Evolutionary conservation across 495 filamentous ascomycete species (phyloP), one percentile per base, ranked within the genome.

Genomic region (Penicillium antarcticum): DNA sequence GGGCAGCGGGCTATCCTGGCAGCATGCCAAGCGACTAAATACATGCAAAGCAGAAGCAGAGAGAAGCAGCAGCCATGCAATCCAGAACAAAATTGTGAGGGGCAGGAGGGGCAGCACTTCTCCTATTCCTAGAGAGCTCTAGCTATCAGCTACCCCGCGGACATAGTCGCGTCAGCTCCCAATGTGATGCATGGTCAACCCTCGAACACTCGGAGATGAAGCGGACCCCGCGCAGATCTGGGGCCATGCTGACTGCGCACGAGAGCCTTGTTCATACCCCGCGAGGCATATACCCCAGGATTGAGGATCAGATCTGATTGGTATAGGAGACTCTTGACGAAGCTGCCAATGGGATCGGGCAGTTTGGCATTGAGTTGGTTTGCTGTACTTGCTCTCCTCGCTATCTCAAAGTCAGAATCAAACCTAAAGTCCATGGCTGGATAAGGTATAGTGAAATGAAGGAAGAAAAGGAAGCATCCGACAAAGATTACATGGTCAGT

Each of bases 91-190:
- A 7, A 29, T 29, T 7, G 18, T 32, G 36, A 49, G 13, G 23
- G 19, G 23, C 19, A 9, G 23, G 46, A 49, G 37, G 37, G 47
- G 47, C 14, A 40, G 6, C 12, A 18, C 36, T 6, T 41, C 32
- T 31, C 26, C 37, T 37, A 32, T 33, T 31, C 26, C 37, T 29
- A 23, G n/a, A 34, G 46, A 48, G 46, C 46, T 42, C 19, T 12
- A 42, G 37, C 29, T 49, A 49, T 37, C 14, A 42, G 37, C 29
- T 41, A 49, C 47, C 47, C 47, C 47, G 38, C 47, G 37, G 33
- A 9, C 26, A n/a, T n/a, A 8, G 26, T 19, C 13, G 37, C 38
- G 36, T 41, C 46, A 49, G 29, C 38, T 49, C 36, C 33, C 18
- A 34, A 14, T 23, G 21, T 2, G 32, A 16, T 49, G 17, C 47